Percentiles rank a stretch among this genome's conserved stretches.
phyloP scores from a whole-genome alignment of 2,329 filamentous ascomycete genomes.

The Escovopsis sp. region DNA sequence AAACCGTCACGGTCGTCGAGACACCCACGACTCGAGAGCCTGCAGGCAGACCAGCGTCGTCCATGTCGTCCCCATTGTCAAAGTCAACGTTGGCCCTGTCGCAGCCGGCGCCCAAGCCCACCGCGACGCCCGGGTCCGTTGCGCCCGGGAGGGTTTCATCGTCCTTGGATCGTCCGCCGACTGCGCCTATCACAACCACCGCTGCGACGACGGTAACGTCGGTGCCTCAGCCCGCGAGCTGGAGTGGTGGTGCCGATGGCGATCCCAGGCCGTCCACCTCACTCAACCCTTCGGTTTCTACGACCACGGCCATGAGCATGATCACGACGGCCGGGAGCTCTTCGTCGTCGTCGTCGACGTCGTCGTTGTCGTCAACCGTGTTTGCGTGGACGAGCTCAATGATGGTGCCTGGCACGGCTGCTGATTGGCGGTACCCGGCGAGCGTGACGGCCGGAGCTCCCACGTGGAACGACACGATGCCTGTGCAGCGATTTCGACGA shows the following conservation, averaged over 20 bases:
- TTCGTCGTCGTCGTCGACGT: slow-evolving; percentile 5
- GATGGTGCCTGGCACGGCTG: slow-evolving; percentile 31
- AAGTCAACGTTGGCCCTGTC: neutral
- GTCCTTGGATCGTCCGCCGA: slow-evolving; percentile 1
- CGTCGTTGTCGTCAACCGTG: no score
- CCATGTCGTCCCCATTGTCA: neutral
- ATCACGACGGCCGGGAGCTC: slow-evolving; percentile 1
- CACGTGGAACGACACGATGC: slow-evolving; percentile 24
- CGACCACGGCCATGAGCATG: slow-evolving; percentile 5
- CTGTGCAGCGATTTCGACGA: slow-evolving; percentile 1
- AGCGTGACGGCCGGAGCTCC: slow-evolving; percentile 9
- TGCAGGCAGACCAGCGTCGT: neutral
- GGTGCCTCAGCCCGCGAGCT: neutral
- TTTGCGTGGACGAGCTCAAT: slow-evolving; percentile 18
- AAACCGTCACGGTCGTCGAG: slow-evolving; percentile 13
- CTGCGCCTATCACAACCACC: slow-evolving; percentile 1
- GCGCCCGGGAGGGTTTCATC: no score
- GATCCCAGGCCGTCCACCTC: slow-evolving; percentile 4
- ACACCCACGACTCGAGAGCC: slow-evolving; percentile 1
- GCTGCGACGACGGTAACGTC: slow-evolving; percentile 2
- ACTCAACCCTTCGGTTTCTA: slow-evolving; percentile 2
- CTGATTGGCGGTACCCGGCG: slow-evolving; percentile 11
- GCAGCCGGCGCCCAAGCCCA: neutral
- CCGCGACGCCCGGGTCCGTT: neutral
- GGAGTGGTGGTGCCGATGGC: slow-evolving; percentile 1